Conservation (phyloP, 2,329 filamentous ascomycete genomes). For the Fusarium neocosmosporiellum region DNA sequence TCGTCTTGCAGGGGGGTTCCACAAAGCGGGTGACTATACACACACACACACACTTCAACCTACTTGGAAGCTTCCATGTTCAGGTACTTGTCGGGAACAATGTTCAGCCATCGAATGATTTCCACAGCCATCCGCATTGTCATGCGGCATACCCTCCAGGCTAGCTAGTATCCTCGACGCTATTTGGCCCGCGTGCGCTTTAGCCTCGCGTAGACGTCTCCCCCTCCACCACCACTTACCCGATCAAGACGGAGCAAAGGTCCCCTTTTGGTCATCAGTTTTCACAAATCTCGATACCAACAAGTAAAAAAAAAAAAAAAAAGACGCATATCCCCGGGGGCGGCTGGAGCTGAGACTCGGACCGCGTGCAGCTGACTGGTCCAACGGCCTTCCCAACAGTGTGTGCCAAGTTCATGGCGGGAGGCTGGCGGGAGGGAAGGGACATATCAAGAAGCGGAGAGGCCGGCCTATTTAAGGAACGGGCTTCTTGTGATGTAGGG, state of each 20-base stretch:
- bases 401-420: slow-evolving; percentile 30
- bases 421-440: slow-evolving; percentile 18
- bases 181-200: slow-evolving; percentile 18
- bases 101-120: slow-evolving; percentile 9
- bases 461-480: slow-evolving; percentile 27
- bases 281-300: slow-evolving; percentile 7
- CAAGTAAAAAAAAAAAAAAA: slow-evolving; percentile 20
- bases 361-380: slow-evolving; percentile 25
- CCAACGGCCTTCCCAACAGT: background rate
- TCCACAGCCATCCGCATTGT: slow-evolving; percentile 4
- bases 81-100: slow-evolving; percentile 11
- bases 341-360: slow-evolving; percentile 15
- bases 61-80: background rate
- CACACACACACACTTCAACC: slow-evolving; percentile 12
- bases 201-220: slow-evolving; percentile 15
- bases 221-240: background rate
- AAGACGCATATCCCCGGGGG: slow-evolving; percentile 24
- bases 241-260: slow-evolving; percentile 6
- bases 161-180: slow-evolving; percentile 11
- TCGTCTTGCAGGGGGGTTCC: slow-evolving; percentile 11
- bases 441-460: slow-evolving; percentile 9
- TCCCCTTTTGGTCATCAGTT: background rate
- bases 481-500: slow-evolving; percentile 24
- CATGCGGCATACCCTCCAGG: slow-evolving; percentile 18
- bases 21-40: slow-evolving; percentile 1